Base-by-base conservation (phyloP, 352 stramenopile species). In the Discostella stelligera region DNA sequence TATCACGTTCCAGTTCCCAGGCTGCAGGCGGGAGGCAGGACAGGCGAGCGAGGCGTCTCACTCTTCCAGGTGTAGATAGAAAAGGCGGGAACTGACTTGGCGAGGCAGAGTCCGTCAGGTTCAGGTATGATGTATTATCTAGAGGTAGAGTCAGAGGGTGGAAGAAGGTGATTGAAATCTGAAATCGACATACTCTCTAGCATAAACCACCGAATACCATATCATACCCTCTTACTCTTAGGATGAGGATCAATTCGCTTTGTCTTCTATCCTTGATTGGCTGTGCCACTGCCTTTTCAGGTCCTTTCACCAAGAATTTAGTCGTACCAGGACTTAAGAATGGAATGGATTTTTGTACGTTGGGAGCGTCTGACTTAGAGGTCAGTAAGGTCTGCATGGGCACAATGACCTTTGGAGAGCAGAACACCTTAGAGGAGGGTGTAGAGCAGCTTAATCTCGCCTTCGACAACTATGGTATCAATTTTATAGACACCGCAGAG, bases 401-500 rank as follows among this genome's bases (percentile, higher is more conserved):
- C 21, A 93, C 88, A 14, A 93, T 93, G 88, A 93, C 88, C 0
- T 93, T 90, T 72, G 88, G 88, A 21, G 49, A 72, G 27, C 92
- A 96, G 77, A 95, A 95, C 71, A 94, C 82, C 25, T 44, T 93
- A 11, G 82, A 93, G 60, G 88, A 95, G 62, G 90, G 89, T 46
- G 82, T 94, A 0, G 78, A 87, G 48, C 89, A 94, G 70, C 70
- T 96, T 2, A 87, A 94, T 62, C 63, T 78, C 20, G 91, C 93
- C 23, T 94, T 88, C 46, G 87, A 95, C 70, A 74, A 94, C 7
- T 91, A 90, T 71, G 93, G 91, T n/a, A 85, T 96, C 25, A 96
- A 96, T 71, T 95, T 95, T 70, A 74, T 96, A 14, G 93, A 96
- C 63, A 95, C 92, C 14, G 90, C 92, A 6, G 93, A 96, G 74